phyloP scores from a whole-genome alignment of 345 rosid genomes.

The Pistacia vera region DNA sequence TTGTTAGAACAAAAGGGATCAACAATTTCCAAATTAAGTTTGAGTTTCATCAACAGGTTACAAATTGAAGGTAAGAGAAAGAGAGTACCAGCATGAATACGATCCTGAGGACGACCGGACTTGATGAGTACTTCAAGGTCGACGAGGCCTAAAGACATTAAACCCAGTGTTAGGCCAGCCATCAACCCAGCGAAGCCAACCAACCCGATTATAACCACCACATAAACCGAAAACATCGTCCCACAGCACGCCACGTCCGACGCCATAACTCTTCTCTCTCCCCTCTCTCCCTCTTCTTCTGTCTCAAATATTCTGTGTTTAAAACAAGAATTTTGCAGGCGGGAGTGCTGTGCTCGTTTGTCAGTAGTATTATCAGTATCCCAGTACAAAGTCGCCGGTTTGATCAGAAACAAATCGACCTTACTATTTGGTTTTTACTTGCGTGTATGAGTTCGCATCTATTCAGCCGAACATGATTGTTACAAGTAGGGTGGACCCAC shows the following conservation, averaged over 20 bases:
- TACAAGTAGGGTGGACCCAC: background rate
- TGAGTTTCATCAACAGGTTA: background rate
- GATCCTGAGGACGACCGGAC: constrained; percentile 90
- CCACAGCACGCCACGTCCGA: constrained; percentile 53
- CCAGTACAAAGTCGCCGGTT: background rate
- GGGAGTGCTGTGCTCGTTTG: background rate
- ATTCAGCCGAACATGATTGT: background rate
- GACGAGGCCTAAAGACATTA: constrained; percentile 94
- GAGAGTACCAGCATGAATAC: constrained; percentile 66
- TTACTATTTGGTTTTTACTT: background rate
- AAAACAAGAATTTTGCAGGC: background rate
- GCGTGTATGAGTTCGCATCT: background rate
- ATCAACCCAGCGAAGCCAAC: constrained; percentile 85
- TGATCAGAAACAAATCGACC: background rate
- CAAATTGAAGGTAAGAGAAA: background rate
- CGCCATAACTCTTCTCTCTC: constrained; percentile 28
- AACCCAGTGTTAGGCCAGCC: constrained; percentile 96
- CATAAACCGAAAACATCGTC: constrained; percentile 44
- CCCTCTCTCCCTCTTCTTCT: background rate
- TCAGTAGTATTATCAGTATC: background rate
- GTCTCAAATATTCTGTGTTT: background rate
- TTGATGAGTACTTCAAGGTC: constrained; percentile 95
- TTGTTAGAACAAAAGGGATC: too few species aligned
- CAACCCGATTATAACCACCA: constrained; percentile 56
- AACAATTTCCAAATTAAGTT: background rate